Evolutionary conservation across 192 early-diverging fungal species (phyloP).

Genomic region (Backusella macrospora): DNA sequence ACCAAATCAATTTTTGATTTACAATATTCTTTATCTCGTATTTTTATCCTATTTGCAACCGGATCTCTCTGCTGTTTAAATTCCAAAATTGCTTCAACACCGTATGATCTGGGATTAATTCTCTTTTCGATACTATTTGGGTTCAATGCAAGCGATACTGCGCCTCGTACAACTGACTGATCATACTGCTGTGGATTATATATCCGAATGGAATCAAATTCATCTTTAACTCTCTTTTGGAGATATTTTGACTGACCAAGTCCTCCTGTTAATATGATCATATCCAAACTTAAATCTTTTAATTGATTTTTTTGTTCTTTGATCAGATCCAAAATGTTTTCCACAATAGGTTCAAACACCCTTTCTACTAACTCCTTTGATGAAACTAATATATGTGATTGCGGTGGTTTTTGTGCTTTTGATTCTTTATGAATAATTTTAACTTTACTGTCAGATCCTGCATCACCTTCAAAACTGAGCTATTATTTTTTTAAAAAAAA

Average conservation of each 20-base stretch:
- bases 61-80: constrained; percentile 11
- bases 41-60: not conserved
- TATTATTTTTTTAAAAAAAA: not conserved
- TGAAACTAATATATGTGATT: constrained; percentile 22
- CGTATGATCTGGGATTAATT: constrained; percentile 10
- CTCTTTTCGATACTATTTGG: constrained; percentile 28
- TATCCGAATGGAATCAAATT: constrained; percentile 36
- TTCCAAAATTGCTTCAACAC: not conserved
- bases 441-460: constrained; percentile 4
- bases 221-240: constrained; percentile 40
- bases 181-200: constrained; percentile 45
- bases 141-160: constrained; percentile 45
- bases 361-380: constrained; percentile 45
- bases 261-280: constrained; percentile 54
- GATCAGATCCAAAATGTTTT: constrained; percentile 48
- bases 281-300: constrained; percentile 29
- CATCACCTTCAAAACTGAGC: not conserved
- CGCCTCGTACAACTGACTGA: constrained; percentile 53
- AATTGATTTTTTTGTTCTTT: constrained; percentile 46
- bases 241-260: constrained; percentile 60
- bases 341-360: constrained; percentile 51
- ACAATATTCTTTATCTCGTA: not conserved
- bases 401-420: not conserved
- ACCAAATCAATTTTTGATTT: not conserved
- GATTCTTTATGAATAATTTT: not conserved